Conservation (phyloP, 305 asterid genomes). For the Solanum hybrid region DNA sequence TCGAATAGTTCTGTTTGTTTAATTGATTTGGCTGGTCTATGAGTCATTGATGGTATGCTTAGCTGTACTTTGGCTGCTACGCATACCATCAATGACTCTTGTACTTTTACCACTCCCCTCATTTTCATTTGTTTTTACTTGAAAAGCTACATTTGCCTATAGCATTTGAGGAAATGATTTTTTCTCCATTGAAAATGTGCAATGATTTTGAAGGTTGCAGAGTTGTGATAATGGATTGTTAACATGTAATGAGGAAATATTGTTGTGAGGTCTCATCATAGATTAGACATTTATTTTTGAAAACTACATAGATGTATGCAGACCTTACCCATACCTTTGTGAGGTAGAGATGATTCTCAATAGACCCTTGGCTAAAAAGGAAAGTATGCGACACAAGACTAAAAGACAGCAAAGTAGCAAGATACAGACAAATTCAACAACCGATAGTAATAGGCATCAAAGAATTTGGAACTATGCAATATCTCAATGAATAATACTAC, state of each 20-base stretch:
- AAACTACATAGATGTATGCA: neutral
- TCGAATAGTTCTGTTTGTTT: neutral
- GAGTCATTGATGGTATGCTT: neutral
- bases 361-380: neutral
- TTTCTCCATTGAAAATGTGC: neutral
- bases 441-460: neutral
- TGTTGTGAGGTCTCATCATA: neutral
- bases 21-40: neutral
- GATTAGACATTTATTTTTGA: neutral
- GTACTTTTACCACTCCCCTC: neutral
- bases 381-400: neutral
- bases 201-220: neutral
- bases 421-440: neutral
- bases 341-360: neutral
- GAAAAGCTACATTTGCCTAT: neutral
- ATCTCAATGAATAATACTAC: neutral
- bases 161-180: neutral
- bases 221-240: neutral
- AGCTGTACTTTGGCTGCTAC: neutral
- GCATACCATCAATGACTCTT: neutral
- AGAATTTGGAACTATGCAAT: neutral
- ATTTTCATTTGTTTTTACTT: neutral
- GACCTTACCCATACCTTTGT: neutral
- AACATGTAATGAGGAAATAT: neutral
- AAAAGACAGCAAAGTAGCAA: neutral